Conservation (phyloP, 2,329 filamentous ascomycete species). For the Venturia effusa region DNA sequence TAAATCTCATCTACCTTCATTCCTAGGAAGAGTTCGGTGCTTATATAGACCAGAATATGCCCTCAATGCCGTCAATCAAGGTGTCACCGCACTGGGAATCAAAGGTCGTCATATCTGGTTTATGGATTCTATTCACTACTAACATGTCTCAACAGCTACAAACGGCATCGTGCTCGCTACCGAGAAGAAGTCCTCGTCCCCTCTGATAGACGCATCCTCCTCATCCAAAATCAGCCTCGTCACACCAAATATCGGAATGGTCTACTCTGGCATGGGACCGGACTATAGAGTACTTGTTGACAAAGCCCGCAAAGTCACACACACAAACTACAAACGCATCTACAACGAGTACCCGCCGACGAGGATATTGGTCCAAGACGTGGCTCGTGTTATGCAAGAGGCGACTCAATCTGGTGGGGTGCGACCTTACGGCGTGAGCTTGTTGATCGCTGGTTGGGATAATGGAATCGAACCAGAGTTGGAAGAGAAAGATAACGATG, state of each 20-base stretch:
- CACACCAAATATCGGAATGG: slow-evolving; percentile 98
- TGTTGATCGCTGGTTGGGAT: slow-evolving; percentile 95
- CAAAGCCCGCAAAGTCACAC: slow-evolving; percentile 94
- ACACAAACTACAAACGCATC: slow-evolving; percentile 98
- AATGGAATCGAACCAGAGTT: slow-evolving; percentile 86
- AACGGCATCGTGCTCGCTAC: slow-evolving; percentile 98
- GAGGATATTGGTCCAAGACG: slow-evolving; percentile 96
- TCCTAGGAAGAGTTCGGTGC: background rate
- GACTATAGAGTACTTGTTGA: slow-evolving; percentile 97
- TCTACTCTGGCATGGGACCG: slow-evolving; percentile 97
- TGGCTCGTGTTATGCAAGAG: slow-evolving; percentile 96
- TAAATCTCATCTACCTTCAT: slow-evolving; percentile 25
- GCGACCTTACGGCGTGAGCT: slow-evolving; percentile 87
- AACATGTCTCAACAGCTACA: slow-evolving; percentile 52
- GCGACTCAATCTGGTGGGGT: slow-evolving; percentile 97
- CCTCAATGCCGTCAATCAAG: slow-evolving; percentile 97
- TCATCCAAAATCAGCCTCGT: slow-evolving; percentile 96
- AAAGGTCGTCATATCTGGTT: slow-evolving; percentile 60
- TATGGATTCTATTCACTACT: slow-evolving; percentile 1
- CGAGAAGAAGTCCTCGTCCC: slow-evolving; percentile 98
- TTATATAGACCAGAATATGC: slow-evolving; percentile 69
- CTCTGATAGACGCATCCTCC: slow-evolving; percentile 88
- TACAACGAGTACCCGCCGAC: slow-evolving; percentile 99
- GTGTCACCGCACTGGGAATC: slow-evolving; percentile 95
- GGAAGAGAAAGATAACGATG: slow-evolving; percentile 47